Evolutionary conservation across 495 filamentous ascomycete species (phyloP).

Genomic region (Penicillium chermesinum): DNA sequence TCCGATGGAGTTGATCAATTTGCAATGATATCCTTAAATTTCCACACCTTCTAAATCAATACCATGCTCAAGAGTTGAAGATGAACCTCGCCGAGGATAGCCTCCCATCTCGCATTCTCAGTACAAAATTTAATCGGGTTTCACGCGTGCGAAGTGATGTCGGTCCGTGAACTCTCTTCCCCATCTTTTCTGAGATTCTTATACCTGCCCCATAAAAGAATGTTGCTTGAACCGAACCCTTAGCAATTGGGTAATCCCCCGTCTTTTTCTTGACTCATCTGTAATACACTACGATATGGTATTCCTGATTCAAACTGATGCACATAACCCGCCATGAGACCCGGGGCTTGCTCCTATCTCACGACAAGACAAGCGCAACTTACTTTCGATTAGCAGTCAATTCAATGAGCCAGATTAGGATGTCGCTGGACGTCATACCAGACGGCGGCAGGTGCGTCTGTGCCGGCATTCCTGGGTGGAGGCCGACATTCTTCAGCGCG

Average conservation of each 20-base stretch:
- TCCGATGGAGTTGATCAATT: no score
- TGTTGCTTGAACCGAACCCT: no score
- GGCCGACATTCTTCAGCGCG: constrained; percentile 33
- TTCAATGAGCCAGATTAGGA: neutral
- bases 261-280: no score
- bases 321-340: no score
- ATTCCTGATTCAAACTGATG: no score
- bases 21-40: neutral
- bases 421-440: constrained; percentile 23
- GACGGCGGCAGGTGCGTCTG: constrained; percentile 16
- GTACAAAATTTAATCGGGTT: neutral
- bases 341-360: no score
- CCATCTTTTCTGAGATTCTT: neutral
- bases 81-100: neutral
- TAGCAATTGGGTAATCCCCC: no score
- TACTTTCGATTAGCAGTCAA: no score
- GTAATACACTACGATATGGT: no score
- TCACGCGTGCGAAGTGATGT: no score
- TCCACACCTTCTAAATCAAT: neutral
- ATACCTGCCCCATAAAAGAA: neutral
- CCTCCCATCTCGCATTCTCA: neutral
- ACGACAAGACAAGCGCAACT: no score
- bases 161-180: neutral
- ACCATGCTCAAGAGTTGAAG: neutral
- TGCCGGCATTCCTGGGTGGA: constrained; percentile 19